These are phyloP conservation scores for Corniculantispora saksenae DNA, from an alignment of 2,329 filamentous ascomycete species.

Conservation along the genomic window DNA sequence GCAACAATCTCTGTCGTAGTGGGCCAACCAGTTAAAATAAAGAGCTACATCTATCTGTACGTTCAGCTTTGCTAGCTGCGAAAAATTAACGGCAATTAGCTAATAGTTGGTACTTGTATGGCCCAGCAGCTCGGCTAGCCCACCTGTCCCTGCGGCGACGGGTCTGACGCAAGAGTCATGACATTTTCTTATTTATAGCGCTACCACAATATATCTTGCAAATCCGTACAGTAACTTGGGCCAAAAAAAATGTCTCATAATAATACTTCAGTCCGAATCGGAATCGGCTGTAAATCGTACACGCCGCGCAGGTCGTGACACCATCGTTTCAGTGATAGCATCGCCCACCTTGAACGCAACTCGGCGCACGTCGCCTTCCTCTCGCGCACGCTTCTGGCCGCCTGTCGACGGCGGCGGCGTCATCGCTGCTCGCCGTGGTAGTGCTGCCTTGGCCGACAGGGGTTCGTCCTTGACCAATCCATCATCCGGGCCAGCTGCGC, in stretches of 20 bases:
- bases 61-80: background rate
- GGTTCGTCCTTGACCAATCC: slow-evolving; percentile 39
- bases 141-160: background rate
- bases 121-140: background rate
- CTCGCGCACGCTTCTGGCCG: background rate
- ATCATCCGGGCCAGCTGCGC: slow-evolving; percentile 45
- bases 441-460: no score
- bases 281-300: slow-evolving; percentile 12
- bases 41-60: background rate
- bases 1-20: background rate
- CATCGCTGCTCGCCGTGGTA: slow-evolving; percentile 1
- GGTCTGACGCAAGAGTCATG: background rate
- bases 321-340: background rate
- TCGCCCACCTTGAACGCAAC: background rate
- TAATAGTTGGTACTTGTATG: background rate
- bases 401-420: background rate
- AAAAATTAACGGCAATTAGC: background rate
- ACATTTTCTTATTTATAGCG: background rate
- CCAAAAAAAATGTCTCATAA: background rate
- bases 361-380: background rate
- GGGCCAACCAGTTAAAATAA: background rate
- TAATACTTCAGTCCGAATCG: background rate
- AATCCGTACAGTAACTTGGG: background rate
- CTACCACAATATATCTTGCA: background rate
- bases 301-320: slow-evolving; percentile 1